A percentile compares a stretch with the other conserved stretches of the same genome.
Evolutionary conservation across 352 stramenopile genomes (phyloP).

Genomic region (Thalassiosira mediterranea): DNA sequence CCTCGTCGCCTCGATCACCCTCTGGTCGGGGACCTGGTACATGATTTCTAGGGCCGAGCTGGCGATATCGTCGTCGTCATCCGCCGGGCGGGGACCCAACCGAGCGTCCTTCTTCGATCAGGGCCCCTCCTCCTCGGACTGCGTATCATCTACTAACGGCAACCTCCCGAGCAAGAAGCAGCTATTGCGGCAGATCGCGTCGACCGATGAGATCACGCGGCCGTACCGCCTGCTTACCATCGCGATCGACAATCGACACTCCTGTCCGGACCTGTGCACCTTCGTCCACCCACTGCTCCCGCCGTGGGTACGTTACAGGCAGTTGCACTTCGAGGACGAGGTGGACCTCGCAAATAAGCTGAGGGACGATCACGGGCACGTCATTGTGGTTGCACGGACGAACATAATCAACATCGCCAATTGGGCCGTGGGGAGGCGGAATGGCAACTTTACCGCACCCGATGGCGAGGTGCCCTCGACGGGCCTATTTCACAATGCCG

Average conservation of each 20-base stretch:
- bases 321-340: too few relatives aligned
- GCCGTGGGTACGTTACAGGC: constrained; percentile 4
- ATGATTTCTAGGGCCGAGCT: constrained; percentile 2
- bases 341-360: constrained; percentile 7
- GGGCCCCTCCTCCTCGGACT: neutral
- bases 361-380: constrained; percentile 6
- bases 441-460: neutral
- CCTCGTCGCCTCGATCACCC: neutral
- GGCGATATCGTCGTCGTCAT: neutral
- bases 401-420: constrained; percentile 19
- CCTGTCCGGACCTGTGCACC: constrained; percentile 3
- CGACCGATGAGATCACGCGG: too few relatives aligned
- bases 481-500: constrained; percentile 15
- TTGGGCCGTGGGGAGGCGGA: constrained; percentile 8
- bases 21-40: constrained; percentile 2
- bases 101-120: constrained; percentile 1
- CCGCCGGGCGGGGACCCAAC: too few relatives aligned
- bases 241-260: too few relatives aligned
- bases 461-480: neutral
- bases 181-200: neutral
- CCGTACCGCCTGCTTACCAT: too few relatives aligned
- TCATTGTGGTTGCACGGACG: constrained; percentile 10
- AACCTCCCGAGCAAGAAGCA: neutral
- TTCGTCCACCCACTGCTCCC: constrained; percentile 13
- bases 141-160: neutral